Percentiles rank a stretch among this genome's conserved stretches.
Conservation (phyloP, 1,284 basidiomycete species). For the Pisolithus thermaeus region DNA sequence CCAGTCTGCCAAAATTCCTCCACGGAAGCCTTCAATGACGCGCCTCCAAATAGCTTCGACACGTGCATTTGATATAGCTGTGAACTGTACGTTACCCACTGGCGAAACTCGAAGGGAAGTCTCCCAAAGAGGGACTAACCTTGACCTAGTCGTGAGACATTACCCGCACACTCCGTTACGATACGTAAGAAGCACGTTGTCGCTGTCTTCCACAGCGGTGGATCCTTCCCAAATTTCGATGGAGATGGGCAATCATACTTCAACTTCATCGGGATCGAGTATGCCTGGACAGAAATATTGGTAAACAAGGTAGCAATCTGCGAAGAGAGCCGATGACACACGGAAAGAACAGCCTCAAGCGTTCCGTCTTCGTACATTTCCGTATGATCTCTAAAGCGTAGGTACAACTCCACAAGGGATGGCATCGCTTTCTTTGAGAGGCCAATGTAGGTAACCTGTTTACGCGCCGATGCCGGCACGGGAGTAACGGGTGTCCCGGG, state of each 20-base stretch:
- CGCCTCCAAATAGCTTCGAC: slow-evolving; percentile 81
- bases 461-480: slow-evolving; percentile 37
- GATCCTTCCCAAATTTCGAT: slow-evolving; percentile 79
- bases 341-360: slow-evolving; percentile 76
- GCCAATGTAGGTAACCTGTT: slow-evolving; percentile 82
- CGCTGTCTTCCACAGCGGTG: slow-evolving; percentile 90
- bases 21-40: slow-evolving; percentile 78
- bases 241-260: slow-evolving; percentile 92
- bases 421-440: slow-evolving; percentile 87
- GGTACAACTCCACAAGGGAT: slow-evolving; percentile 66
- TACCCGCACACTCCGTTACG: slow-evolving; percentile 56
- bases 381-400: slow-evolving; percentile 51
- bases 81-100: background rate
- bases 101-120: background rate
- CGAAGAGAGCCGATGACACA: slow-evolving; percentile 32
- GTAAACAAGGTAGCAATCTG: background rate
- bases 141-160: slow-evolving; percentile 42
- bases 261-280: slow-evolving; percentile 85
- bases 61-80: slow-evolving; percentile 54
- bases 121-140: slow-evolving; percentile 31
- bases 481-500: slow-evolving; percentile 17
- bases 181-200: slow-evolving; percentile 65
- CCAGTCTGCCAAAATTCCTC: slow-evolving; percentile 83
- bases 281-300: slow-evolving; percentile 53
- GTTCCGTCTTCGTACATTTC: slow-evolving; percentile 80